Evolutionary conservation across 2,329 filamentous ascomycete genomes (phyloP).

Genomic region (Dactylellina drechsleri): DNA sequence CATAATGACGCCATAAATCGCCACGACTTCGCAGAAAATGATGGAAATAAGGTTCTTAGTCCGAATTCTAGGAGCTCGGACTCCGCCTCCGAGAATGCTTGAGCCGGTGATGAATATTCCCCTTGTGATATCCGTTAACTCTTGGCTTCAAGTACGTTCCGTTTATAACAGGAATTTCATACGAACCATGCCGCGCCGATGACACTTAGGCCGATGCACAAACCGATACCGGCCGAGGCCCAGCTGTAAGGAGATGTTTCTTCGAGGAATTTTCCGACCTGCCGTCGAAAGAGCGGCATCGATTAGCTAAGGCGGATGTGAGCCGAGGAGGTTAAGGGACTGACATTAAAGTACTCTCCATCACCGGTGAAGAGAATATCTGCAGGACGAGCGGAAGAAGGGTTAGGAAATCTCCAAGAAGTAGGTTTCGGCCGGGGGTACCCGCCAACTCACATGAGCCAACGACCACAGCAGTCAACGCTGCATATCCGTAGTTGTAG

Average conservation of each 20-base stretch:
- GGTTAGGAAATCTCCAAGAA: too few species aligned
- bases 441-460: slow-evolving; percentile 75
- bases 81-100: slow-evolving; percentile 95
- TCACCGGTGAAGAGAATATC: slow-evolving; percentile 99
- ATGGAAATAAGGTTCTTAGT: slow-evolving; percentile 99
- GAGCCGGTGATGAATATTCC: slow-evolving; percentile 99
- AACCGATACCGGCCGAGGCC: slow-evolving; percentile 87
- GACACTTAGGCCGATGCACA: slow-evolving; percentile 95
- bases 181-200: slow-evolving; percentile 95
- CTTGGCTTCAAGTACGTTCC: background rate
- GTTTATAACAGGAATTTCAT: slow-evolving; percentile 2
- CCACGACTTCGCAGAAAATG: slow-evolving; percentile 99
- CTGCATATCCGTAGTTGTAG: slow-evolving; percentile 73
- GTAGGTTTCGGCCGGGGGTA: background rate
- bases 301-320: slow-evolving; percentile 12
- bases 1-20: slow-evolving; percentile 99
- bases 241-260: slow-evolving; percentile 92
- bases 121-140: slow-evolving; percentile 68
- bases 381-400: slow-evolving; percentile 61
- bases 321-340: slow-evolving; percentile 57
- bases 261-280: slow-evolving; percentile 94
- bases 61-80: slow-evolving; percentile 94
- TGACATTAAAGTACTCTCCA: slow-evolving; percentile 93
- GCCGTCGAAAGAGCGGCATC: slow-evolving; percentile 59
- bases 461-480: slow-evolving; percentile 75